Evolutionary conservation across 2,329 filamentous ascomycete genomes (phyloP), one percentile per base, ranked within the genome.

Genomic region (Volutella citrinella): DNA sequence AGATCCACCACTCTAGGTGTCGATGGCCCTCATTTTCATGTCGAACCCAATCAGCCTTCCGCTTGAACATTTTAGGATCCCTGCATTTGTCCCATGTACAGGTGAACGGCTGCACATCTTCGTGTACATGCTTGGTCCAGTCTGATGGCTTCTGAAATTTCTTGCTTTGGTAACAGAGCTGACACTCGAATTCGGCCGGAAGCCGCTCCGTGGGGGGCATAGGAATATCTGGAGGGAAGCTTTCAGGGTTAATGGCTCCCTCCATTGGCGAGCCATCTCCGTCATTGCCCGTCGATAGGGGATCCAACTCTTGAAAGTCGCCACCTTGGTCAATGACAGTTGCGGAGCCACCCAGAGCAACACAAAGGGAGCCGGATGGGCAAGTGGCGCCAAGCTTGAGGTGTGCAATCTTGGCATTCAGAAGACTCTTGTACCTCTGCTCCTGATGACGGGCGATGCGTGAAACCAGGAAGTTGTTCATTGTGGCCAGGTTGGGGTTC

Each of bases 81-180:
- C 77, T 76, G 56, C 90, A 95, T 31, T 79, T 74, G 3, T 84
- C 80, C 67, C 91, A 95, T 0, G 89, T 95, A 62, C 90, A 96
- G 4, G 87, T 94, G 49, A 95, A 95, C 1, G 90, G 90, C 56
- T 93, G 86, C 2, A 95, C 80, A 56, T 96, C 90, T 61, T 95
- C 90, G 50, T 95, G 87, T 1, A 96, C 87, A 54, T 96, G 90
- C 59, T 96, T 95, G 3, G 89, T 95, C 90, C 90, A 96, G 61
- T 96, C 90, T 0, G 89, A 95, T 12, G 89, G 90, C 60, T 95
- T 95, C 50, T 82, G 78, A 50, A 93, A 89, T 51, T 81, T 87
- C 69, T 93, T 95, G 32, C 81, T 75, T 48, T 82, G 79, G 66
- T 87, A 95, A 64, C 90, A 95, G 15, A 95, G 68, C 22, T 85